Conservation (phyloP, 805 yeast genomes). For the Komagataella ulmi region DNA sequence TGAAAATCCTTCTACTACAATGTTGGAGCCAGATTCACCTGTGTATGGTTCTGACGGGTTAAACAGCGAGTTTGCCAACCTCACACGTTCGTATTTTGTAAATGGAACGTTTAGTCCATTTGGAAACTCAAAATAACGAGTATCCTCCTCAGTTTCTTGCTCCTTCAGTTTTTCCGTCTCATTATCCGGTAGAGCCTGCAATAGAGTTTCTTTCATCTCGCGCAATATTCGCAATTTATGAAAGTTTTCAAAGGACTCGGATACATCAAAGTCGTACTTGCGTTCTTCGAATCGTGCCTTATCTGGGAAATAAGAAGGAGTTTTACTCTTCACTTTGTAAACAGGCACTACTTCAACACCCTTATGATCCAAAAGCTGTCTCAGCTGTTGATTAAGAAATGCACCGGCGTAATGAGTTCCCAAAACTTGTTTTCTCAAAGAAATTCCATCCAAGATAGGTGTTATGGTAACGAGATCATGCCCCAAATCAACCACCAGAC, state of each 20-base stretch:
- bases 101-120: conserved; percentile 58
- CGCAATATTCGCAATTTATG: conserved; percentile 43
- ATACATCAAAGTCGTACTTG: conserved; percentile 22
- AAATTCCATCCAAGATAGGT: conserved; percentile 75
- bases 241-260: conserved; percentile 39
- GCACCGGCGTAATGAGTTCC: conserved; percentile 67
- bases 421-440: conserved; percentile 53
- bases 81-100: conserved; percentile 39
- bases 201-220: conserved; percentile 64
- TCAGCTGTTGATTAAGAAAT: conserved; percentile 42
- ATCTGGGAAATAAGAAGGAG: conserved; percentile 9
- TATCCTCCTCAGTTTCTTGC: conserved; percentile 10
- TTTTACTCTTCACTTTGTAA: conserved; percentile 38
- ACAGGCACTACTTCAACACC: conserved; percentile 26
- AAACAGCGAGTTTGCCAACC: conserved; percentile 63
- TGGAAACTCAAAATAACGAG: conserved; percentile 57
- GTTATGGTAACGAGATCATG: conserved; percentile 67
- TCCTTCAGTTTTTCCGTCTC: conserved; percentile 10
- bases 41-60: conserved; percentile 32
- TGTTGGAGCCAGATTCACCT: conserved; percentile 10
- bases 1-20: conserved; percentile 19
- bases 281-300: conserved; percentile 14
- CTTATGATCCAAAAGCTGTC: conserved; percentile 22
- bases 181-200: conserved; percentile 27
- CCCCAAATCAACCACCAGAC: conserved; percentile 78